Evolutionary conservation across 2,329 filamentous ascomycete genomes (phyloP).

Genomic region (Magnaporthiopsis poae): DNA sequence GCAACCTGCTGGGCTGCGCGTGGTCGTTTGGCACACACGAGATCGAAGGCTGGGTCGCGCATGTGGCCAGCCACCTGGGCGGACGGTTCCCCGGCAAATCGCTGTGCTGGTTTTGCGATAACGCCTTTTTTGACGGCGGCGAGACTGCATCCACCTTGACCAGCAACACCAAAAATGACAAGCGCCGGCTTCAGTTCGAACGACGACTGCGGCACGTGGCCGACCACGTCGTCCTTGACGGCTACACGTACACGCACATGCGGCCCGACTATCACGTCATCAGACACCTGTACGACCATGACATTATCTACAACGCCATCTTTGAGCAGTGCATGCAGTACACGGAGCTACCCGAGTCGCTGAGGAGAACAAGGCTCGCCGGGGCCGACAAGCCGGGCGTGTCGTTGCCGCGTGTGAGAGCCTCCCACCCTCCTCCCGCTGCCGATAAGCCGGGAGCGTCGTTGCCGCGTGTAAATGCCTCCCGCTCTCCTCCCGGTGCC

Average conservation of each 20-base stretch:
- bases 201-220: constrained; percentile 41
- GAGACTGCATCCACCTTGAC: background rate
- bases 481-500: no score
- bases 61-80: constrained; percentile 28
- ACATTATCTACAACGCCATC: constrained; percentile 19
- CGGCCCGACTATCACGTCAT: constrained; percentile 33
- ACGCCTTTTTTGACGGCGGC: constrained; percentile 19
- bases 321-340: constrained; percentile 12
- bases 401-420: background rate
- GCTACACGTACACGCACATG: constrained; percentile 14
- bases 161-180: background rate
- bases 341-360: background rate
- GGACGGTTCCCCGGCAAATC: constrained; percentile 25
- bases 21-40: constrained; percentile 28
- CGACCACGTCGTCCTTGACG: constrained; percentile 28
- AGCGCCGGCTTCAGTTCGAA: constrained; percentile 20
- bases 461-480: no score
- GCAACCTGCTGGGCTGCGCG: constrained; percentile 25
- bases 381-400: background rate
- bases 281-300: constrained; percentile 23
- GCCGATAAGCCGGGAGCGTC: no score
- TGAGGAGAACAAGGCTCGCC: background rate
- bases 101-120: constrained; percentile 43
- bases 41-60: constrained; percentile 33
- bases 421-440: no score